Conservation (phyloP, 2,329 filamentous ascomycete genomes). For the Alternaria alternata region DNA sequence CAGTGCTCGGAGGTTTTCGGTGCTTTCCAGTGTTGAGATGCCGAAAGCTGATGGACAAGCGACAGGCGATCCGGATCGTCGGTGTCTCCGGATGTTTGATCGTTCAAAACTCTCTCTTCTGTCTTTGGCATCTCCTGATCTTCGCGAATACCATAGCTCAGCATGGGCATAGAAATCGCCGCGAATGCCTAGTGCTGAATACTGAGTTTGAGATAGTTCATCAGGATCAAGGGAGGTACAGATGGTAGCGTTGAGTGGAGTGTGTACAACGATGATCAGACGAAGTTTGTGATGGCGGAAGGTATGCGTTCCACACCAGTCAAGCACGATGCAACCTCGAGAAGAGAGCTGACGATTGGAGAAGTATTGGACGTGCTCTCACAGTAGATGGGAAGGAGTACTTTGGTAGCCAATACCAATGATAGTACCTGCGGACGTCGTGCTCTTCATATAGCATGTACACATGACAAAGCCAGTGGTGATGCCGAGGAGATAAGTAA, state of each 20-base stretch:
- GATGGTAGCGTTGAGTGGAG: background rate
- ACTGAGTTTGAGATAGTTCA: background rate
- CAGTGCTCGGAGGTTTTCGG: background rate
- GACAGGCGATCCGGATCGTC: background rate
- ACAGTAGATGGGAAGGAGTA: background rate
- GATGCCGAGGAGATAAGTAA: conserved; percentile 3
- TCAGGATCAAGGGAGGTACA: background rate
- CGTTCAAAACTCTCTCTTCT: background rate
- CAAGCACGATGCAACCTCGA: background rate
- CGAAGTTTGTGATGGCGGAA: background rate
- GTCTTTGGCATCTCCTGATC: conserved; percentile 1
- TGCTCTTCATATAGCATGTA: conserved; percentile 3
- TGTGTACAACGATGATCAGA: background rate
- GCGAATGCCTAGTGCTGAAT: background rate
- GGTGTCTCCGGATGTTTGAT: background rate
- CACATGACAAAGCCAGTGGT: background rate
- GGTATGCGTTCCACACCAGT: background rate
- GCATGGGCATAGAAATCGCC: background rate
- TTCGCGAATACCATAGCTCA: background rate
- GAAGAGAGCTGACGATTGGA: background rate
- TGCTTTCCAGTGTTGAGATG: conserved; percentile 1
- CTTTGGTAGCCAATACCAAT: background rate
- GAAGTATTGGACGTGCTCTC: conserved; percentile 1
- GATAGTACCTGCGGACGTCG: background rate
- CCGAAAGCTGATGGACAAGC: background rate